Base-by-base conservation (phyloP, 108 stramenopile genomes). In the Schizochytrium sp. region DNA sequence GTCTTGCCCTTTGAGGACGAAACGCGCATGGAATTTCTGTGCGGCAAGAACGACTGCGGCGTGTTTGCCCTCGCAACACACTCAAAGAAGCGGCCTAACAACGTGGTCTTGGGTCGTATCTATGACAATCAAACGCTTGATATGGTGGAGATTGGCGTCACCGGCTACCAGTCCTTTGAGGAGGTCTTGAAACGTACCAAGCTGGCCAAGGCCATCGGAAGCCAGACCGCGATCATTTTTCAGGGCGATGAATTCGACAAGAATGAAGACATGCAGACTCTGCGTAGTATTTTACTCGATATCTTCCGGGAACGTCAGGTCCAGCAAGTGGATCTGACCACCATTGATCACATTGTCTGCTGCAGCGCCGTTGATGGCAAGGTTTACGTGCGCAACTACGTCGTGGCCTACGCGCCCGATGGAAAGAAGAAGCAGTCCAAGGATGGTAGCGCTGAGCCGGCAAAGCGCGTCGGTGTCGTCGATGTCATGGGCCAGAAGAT, bases 21-120 rank as follows among this genome's bases (percentile, higher is more conserved):
- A 45, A 87, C 87, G 28, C 90, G 91, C n/a, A n/a, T 93, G 29
- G 94, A 94, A 72, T 94, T 94, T 88, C 90, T 94, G 43, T 87
- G 55, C 76, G 51, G 88, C 72, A 99, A 99, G 92, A 99, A 99
- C 89, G 98, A 99, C 88, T 96, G 95, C 71, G 87, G 96, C 3
- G 76, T 98, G 12, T 98, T 99, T 92, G 96, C 94, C 41, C 69
- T 98, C 90, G 98, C 96, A 6, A 94, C 95, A 72, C 97, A 97
- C 94, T 97, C 96, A 91, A 99, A 99, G 92, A 99, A 99, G 91
- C 94, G 99, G 93, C 98, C 99, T 14, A 95, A 99, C 93, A 99
- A 99, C 90, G 89, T 99, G 43, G 92, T 98, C 0, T 58, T 99
- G 87, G 99, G 99, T 0, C 92, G 99, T 58, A 97, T 96, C 10